Base-by-base conservation (phyloP, 2,329 filamentous ascomycete species). In the Hypocrella siamensis region DNA sequence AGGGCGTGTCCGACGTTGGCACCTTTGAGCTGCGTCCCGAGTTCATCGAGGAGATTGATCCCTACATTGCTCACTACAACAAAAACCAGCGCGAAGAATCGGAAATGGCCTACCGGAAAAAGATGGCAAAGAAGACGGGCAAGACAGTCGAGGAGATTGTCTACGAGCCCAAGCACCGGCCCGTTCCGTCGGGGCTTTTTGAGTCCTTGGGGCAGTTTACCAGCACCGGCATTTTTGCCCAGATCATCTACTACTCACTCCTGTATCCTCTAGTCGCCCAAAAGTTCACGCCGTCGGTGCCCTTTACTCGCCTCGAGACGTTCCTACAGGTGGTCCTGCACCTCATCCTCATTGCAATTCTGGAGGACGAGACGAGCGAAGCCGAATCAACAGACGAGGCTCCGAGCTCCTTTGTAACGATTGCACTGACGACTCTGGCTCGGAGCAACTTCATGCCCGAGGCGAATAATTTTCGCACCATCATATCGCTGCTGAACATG, bases 51-150 rank as follows among this genome's bases (percentile, higher is more conserved):
- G 70, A 92, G 29, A 75, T 98, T 31, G 92, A 98, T 50, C 90
- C 92, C 1, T 98, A 94, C 51, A 90, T 86, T 46, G 81, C 86
- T 6, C 85, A 96, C 48, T 98, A 93, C 54, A 92, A 77, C 46
- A 93, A 93, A 49, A 98, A 98, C 46, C 88, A 96, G 52, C 74
- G 90, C 31, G 90, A 98, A 48, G 90, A 98, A 52, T 84, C 88
- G 0, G 90, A 98, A 54, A 76, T 72, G 42, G 79, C 85, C 3
- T 94, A 90, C 58, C 84, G 79, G 44, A 78, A 79, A 46, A 79
- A 82, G 63, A 75, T 90, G 62, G 82, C 85, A 9, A 85, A 85
- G 57, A 85, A 81, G 56, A 84, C 79, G 1, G 85, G 86, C 14
- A 85, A 86, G 49, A 65, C 76, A 27, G 60, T 70, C 2, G 75